Base-by-base conservation (phyloP, 345 rosid species). In the Eucalyptus pumila region DNA sequence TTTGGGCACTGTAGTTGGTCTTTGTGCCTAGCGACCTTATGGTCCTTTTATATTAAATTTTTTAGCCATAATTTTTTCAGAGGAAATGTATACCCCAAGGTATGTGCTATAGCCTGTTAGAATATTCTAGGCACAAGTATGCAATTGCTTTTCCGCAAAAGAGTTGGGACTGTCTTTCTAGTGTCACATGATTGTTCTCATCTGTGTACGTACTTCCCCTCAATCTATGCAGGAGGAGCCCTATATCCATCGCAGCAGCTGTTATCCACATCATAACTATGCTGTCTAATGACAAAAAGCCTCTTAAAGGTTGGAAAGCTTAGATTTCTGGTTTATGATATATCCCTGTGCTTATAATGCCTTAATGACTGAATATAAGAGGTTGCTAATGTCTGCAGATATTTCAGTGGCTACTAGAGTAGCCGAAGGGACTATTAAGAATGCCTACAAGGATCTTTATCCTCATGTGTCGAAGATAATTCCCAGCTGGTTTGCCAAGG, bases 191-290 rank as follows among this genome's bases (percentile, higher is more conserved):
- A 69, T 21, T 37, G 11, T 26, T 12, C 89, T 23, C 80, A 27
- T 87, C 52, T 72, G 47, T 76, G 7, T 40, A 3, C 24, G 52
- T 27, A 49, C 24, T 80, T 91, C 11, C 32, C 21, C 23, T 80
- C 32, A 40, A 58, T 87, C 86, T 80, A 45, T 86, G 88, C 94
- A 94, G 96, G 92, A 92, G 96, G 91, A 94, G 96, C 90, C 96
- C 94, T 17, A 94, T 94, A 91, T 94, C 96, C 8, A 88, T 93
- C 21, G 94, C 96, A 34, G 96, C 94, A 10, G 96, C 94, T 51
- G 92, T 93, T 54, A 94, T 94, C 67, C 92, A 91, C 92, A 92
- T 93, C 88, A 94, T 94, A 86, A 93, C 94, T 86, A 91, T 89
- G 87, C 91, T 94, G 34, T 87, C 94, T 56, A 91, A 85, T 52